Conservation (phyloP, 164 flowering plant genomes). For the Euptelea pleiosperma region DNA sequence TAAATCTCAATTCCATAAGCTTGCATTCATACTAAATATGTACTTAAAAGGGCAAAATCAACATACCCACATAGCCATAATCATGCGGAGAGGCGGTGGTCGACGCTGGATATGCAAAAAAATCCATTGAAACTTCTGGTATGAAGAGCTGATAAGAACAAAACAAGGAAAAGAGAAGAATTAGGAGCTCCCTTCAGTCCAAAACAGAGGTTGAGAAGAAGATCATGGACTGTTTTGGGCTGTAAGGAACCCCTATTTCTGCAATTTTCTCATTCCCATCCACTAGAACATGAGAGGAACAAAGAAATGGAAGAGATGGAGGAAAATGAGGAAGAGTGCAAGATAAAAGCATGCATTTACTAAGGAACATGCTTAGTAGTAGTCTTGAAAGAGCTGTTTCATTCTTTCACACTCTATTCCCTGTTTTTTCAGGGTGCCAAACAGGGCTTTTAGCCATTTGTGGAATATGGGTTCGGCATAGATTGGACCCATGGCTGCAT, state of each 20-base stretch:
- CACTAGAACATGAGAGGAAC: neutral
- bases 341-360: conserved; percentile 3
- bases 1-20: too few relatives aligned
- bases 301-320: neutral
- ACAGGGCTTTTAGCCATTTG: conserved; percentile 4
- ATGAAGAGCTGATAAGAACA: neutral
- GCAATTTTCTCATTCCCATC: conserved; percentile 11
- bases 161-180: conserved; percentile 20
- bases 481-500: conserved; percentile 5
- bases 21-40: too few relatives aligned
- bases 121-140: too few relatives aligned
- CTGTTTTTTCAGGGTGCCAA: conserved; percentile 1
- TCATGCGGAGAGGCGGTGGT: too few relatives aligned
- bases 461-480: conserved; percentile 7
- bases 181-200: conserved; percentile 32
- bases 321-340: neutral
- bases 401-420: conserved; percentile 5
- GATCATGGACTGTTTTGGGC: conserved; percentile 17
- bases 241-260: conserved; percentile 28
- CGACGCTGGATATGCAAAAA: too few relatives aligned
- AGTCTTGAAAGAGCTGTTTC: too few relatives aligned
- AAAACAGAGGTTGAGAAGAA: conserved; percentile 9
- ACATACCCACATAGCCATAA: too few relatives aligned
- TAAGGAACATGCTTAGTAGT: too few relatives aligned
- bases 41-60: too few relatives aligned